These are phyloP conservation scores for Gracilaria caudata DNA, from an alignment of 23 red algal genomes.

Conservation along the genomic window DNA sequence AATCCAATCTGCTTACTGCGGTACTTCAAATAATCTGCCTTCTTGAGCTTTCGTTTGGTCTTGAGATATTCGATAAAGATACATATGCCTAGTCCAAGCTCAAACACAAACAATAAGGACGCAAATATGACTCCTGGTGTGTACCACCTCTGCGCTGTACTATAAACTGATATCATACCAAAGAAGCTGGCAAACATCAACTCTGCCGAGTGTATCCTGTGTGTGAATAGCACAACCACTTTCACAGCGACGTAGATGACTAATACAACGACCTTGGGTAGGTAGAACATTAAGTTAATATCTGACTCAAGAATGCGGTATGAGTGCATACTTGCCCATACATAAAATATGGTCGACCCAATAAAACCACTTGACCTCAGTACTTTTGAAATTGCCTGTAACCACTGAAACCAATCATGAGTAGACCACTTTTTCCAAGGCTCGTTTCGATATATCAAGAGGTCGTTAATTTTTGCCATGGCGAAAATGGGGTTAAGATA, in stretches of 20 bases:
- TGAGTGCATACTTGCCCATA: conserved; percentile 84
- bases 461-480: conserved; percentile 62
- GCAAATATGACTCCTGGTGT: conserved; percentile 61
- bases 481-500: conserved; percentile 76
- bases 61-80: conserved; percentile 50
- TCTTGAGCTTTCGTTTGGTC: conserved; percentile 73
- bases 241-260: conserved; percentile 61
- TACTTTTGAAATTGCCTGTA: conserved; percentile 45
- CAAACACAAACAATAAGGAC: conserved; percentile 53
- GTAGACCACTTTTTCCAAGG: conserved; percentile 42
- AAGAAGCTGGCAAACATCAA: conserved; percentile 71
- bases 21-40: conserved; percentile 77
- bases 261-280: conserved; percentile 73
- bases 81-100: conserved; percentile 56
- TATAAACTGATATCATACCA: conserved; percentile 75
- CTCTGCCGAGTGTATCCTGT: conserved; percentile 48
- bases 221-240: conserved; percentile 48
- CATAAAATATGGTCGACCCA: conserved; percentile 70
- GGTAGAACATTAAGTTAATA: conserved; percentile 72
- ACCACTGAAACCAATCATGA: conserved; percentile 63
- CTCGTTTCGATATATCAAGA: conserved; percentile 41
- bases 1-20: conserved; percentile 84
- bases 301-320: conserved; percentile 75
- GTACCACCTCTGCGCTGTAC: conserved; percentile 56
- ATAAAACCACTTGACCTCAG: conserved; percentile 63